These are phyloP conservation scores for Penicillium canescens DNA, from an alignment of 495 filamentous ascomycete species.

Conservation along the genomic window DNA sequence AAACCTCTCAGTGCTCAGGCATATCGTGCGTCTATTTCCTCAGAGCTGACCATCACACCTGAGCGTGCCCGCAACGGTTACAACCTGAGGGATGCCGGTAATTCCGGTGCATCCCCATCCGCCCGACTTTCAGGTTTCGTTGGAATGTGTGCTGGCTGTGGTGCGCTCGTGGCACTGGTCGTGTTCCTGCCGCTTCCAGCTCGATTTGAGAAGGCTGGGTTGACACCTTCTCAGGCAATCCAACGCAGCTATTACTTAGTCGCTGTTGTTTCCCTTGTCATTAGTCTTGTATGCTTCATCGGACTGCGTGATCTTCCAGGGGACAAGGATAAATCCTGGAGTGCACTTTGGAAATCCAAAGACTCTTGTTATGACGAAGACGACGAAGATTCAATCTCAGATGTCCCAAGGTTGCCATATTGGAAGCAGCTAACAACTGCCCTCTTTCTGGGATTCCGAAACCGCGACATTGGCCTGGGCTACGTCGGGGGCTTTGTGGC, in stretches of 20 bases:
- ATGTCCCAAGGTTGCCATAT: slow-evolving; percentile 24
- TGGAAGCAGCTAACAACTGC: slow-evolving; percentile 58
- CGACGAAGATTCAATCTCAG: background rate
- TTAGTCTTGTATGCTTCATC: slow-evolving; percentile 74
- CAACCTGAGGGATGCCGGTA: slow-evolving; percentile 10
- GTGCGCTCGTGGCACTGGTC: slow-evolving; percentile 77
- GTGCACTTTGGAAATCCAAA: slow-evolving; percentile 33
- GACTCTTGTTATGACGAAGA: background rate
- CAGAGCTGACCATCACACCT: slow-evolving; percentile 64
- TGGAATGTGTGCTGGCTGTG: slow-evolving; percentile 88
- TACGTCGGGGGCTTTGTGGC: slow-evolving; percentile 96
- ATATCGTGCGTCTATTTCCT: slow-evolving; percentile 53
- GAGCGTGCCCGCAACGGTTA: slow-evolving; percentile 37
- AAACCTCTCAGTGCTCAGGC: slow-evolving; percentile 21
- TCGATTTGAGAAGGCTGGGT: slow-evolving; percentile 65
- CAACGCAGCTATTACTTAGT: slow-evolving; percentile 84
- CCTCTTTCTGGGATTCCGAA: slow-evolving; percentile 68
- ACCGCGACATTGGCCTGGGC: slow-evolving; percentile 76
- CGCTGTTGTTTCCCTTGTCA: slow-evolving; percentile 64
- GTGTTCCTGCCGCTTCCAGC: slow-evolving; percentile 87
- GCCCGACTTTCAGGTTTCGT: slow-evolving; percentile 82
- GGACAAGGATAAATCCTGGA: slow-evolving; percentile 74
- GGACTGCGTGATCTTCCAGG: slow-evolving; percentile 77
- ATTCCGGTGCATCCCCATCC: slow-evolving; percentile 37
- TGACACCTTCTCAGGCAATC: slow-evolving; percentile 68